Conservation (phyloP, 1,284 basidiomycete species). For the Ceraceosorus bombacis region DNA sequence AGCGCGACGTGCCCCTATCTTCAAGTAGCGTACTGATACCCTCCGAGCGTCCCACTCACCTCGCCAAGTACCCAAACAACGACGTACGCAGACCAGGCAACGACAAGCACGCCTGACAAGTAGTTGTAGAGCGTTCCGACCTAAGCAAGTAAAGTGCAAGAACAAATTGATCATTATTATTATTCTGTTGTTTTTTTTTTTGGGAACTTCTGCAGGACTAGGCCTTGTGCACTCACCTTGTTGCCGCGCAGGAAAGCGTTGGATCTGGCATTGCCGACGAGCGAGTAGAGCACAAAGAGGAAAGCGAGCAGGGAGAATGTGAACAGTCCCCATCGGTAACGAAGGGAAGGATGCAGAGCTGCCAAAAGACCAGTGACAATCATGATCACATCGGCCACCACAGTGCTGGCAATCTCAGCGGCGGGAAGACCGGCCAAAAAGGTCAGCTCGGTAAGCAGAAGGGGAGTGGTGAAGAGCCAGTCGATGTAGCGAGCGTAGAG, state of each 20-base stretch:
- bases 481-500: slow-evolving; percentile 38
- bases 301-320: slow-evolving; percentile 29
- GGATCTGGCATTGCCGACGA: slow-evolving; percentile 29
- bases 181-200: no score
- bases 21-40: no score
- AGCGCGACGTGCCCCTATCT: no score
- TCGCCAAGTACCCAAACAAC: slow-evolving; percentile 29
- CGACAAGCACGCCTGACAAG: slow-evolving; percentile 30
- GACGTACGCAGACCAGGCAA: slow-evolving; percentile 33
- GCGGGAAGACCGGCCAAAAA: slow-evolving; percentile 34
- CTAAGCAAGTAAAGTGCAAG: neutral
- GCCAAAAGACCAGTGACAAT: slow-evolving; percentile 34
- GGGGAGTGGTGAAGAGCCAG: slow-evolving; percentile 32
- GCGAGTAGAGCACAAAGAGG: slow-evolving; percentile 23
- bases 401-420: slow-evolving; percentile 31
- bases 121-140: slow-evolving; percentile 38
- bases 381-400: slow-evolving; percentile 34
- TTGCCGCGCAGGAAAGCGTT: slow-evolving; percentile 32
- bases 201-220: neutral
- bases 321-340: slow-evolving; percentile 36
- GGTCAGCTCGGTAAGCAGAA: slow-evolving; percentile 34
- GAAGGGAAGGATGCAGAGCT: slow-evolving; percentile 32
- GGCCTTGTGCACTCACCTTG: slow-evolving; percentile 12
- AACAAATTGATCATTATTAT: neutral
- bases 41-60: slow-evolving; percentile 5